A percentile compares a stretch with the other conserved stretches of the same genome.
phyloP scores from a whole-genome alignment of 2,329 filamentous ascomycete species.

The Lasiodiplodia sp. region DNA sequence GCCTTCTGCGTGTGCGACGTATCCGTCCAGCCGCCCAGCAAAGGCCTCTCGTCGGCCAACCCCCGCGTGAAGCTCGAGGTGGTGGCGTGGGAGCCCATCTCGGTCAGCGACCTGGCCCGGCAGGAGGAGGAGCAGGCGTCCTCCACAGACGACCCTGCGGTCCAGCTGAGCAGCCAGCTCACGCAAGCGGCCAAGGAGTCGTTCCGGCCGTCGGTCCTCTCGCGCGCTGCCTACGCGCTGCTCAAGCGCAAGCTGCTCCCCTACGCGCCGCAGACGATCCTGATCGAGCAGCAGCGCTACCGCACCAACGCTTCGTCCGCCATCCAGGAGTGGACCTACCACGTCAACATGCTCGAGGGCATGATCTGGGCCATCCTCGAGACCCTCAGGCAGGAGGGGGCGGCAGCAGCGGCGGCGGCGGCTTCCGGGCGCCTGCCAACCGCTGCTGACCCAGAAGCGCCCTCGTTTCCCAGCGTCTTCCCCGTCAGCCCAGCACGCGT shows the following conservation, averaged over 20 bases:
- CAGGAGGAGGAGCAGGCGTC: constrained; percentile 10
- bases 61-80: constrained; percentile 13
- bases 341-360: constrained; percentile 81
- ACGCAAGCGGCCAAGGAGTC: constrained; percentile 43
- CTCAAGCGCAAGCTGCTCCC: constrained; percentile 57
- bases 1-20: constrained; percentile 71
- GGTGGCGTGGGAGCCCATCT: constrained; percentile 27
- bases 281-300: constrained; percentile 73
- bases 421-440: neutral
- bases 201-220: constrained; percentile 63
- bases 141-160: constrained; percentile 8
- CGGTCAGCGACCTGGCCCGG: constrained; percentile 14
- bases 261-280: constrained; percentile 69
- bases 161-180: constrained; percentile 14
- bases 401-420: neutral
- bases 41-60: neutral
- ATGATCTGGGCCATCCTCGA: constrained; percentile 78
- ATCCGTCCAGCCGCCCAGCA: neutral
- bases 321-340: constrained; percentile 82
- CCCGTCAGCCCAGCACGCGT: constrained; percentile 49
- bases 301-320: constrained; percentile 69
- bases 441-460: too few relatives aligned
- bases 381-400: constrained; percentile 57
- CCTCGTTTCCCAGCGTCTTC: constrained; percentile 33
- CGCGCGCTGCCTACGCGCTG: constrained; percentile 63